Conservation (phyloP, 208 protist species). For the Polymyxa betae region DNA sequence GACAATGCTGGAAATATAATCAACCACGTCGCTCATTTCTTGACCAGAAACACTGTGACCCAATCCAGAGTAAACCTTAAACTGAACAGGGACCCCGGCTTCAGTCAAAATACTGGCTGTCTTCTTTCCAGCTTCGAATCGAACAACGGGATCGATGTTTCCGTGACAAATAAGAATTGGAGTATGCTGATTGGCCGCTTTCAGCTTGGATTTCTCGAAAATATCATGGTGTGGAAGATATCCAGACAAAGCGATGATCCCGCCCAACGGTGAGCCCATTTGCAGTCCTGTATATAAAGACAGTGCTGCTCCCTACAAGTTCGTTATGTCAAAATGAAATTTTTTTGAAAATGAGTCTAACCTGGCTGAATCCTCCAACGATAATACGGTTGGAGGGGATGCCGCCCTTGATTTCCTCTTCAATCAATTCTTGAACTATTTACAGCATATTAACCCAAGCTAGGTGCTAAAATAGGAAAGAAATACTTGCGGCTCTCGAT, state of each 20-base stretch:
- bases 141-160: conserved; percentile 43
- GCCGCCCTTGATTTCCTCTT: conserved; percentile 55
- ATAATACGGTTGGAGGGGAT: conserved; percentile 59
- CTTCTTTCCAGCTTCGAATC: neutral
- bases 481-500: conserved; percentile 16
- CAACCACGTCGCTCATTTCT: conserved; percentile 33
- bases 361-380: conserved; percentile 66
- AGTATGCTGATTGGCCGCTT: conserved; percentile 8
- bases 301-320: conserved; percentile 63
- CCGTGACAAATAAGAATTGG: conserved; percentile 55
- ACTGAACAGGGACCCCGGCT: conserved; percentile 29
- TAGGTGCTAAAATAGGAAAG: neutral
- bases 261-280: conserved; percentile 53
- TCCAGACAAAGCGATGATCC: conserved; percentile 56
- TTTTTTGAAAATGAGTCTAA: neutral
- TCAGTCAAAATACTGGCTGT: conserved; percentile 14
- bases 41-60: neutral
- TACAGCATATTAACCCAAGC: neutral
- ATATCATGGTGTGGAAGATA: conserved; percentile 61
- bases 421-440: conserved; percentile 54
- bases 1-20: neutral
- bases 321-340: neutral
- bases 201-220: conserved; percentile 11
- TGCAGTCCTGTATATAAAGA: conserved; percentile 63
- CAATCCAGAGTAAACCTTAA: conserved; percentile 55